Base-by-base conservation (phyloP, 495 filamentous ascomycete species). In the Penicillium cosmopolitanum region DNA sequence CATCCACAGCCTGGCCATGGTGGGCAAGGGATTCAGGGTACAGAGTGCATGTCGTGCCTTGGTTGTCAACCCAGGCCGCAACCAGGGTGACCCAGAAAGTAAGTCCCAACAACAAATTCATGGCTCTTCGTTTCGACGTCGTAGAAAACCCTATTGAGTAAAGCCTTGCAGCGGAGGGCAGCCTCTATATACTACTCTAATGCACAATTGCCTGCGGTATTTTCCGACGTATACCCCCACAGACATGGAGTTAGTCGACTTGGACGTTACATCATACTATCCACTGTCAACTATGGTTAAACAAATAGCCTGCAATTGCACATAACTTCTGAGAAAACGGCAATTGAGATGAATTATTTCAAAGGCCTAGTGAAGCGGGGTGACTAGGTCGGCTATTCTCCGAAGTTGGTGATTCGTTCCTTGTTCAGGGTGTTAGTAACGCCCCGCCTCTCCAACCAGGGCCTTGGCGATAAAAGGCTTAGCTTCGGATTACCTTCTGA, bases 1-100 rank as follows among this genome's bases (percentile, higher is more conserved):
- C 74, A 56, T 77, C 73, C 12, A 68, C 63, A 13, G 53, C 50
- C 51, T 62, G 55, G 9, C 59, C 63, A 21, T 62, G 16, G 47
- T 65, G 52, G 4, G 50, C 19, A 21, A 63, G 54, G 5, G 60
- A 53, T 21, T 66, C 60, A 2, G 62, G 62, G 42, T 64, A 64
- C 44, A 64, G 34, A 33, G 44, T 54, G 36, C 62, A 64, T 57
- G 57, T 64, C 51, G 62, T 64, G 0, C 62, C 62, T 31, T 64
- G 21, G 36, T 64, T 64, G 57, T 60, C 62, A 15, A 64, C 62
- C 57, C 58, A 64, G 62, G 57, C 62, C 35, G 56, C 54, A 2
- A 52, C 58, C 35, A 64, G 28, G 19, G 56, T 52, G 40, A 50
- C 31, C n/a, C 56, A 63, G 5, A 59, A 38, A 10, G 52, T 52